Evolutionary conservation across 352 stramenopile genomes (phyloP).

Genomic region (Phytophthora sp.): DNA sequence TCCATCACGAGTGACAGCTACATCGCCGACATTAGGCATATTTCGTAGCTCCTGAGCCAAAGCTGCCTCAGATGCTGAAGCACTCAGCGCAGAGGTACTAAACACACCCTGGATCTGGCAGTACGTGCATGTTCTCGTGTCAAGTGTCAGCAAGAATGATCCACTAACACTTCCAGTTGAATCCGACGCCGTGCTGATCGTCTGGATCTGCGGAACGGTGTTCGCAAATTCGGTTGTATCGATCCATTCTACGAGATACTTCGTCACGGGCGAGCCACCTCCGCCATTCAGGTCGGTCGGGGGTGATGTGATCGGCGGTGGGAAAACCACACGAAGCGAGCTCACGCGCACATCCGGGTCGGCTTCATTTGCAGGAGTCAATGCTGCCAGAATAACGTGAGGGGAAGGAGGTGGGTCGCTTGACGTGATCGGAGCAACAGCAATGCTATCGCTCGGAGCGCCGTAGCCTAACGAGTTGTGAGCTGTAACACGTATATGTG

Average conservation of each 20-base stretch:
- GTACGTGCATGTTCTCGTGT: conserved; percentile 80
- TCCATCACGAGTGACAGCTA: conserved; percentile 63
- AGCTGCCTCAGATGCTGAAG: conserved; percentile 54
- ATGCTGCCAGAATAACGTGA: conserved; percentile 52
- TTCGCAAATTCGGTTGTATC: conserved; percentile 68
- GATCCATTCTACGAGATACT: conserved; percentile 96
- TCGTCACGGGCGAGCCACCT: conserved; percentile 83
- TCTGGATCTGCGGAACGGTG: conserved; percentile 69
- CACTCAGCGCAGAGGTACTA: conserved; percentile 75
- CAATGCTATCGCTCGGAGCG: conserved; percentile 60
- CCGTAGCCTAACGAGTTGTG: conserved; percentile 95
- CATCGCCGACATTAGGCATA: conserved; percentile 93
- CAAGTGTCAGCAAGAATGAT: conserved; percentile 83
- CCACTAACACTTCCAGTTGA: conserved; percentile 44
- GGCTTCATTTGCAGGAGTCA: conserved; percentile 52
- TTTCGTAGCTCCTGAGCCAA: conserved; percentile 91
- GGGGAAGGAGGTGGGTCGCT: conserved; percentile 87
- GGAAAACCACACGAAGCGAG: conserved; percentile 88
- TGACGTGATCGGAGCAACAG: conserved; percentile 84
- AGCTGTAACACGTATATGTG: conserved; percentile 90
- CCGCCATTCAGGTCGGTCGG: conserved; percentile 76
- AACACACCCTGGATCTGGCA: conserved; percentile 77
- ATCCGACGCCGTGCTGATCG: conserved; percentile 56
- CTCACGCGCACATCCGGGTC: conserved; percentile 63
- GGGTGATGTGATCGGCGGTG: conserved; percentile 53